phyloP scores from a whole-genome alignment of 139 green algal species.

The Closterium sp. region DNA sequence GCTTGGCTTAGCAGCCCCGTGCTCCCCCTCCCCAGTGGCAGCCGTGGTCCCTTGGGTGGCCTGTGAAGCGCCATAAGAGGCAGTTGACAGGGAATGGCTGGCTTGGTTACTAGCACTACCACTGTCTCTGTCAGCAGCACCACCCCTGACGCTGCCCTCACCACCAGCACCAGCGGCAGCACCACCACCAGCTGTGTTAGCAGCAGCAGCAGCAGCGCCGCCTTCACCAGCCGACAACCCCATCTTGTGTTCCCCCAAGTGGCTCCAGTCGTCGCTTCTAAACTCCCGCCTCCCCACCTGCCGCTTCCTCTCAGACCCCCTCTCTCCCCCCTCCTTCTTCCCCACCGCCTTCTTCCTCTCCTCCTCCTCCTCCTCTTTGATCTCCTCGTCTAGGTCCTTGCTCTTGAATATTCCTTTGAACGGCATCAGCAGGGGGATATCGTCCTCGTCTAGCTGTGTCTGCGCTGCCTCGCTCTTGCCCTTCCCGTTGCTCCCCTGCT shows the following conservation, averaged over 20 bases:
- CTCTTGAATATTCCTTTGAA: not conserved
- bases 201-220: not conserved
- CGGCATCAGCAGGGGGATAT: not conserved
- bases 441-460: not conserved
- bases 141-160: too few species aligned
- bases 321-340: too few species aligned
- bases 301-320: not conserved
- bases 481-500: not conserved
- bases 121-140: not conserved
- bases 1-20: not conserved
- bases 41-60: not conserved
- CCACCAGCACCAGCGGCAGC: too few species aligned
- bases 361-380: not conserved
- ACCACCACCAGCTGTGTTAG: too few species aligned
- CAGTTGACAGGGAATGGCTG: not conserved
- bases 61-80: not conserved
- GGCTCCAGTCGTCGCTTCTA: not conserved
- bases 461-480: not conserved
- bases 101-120: not conserved
- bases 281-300: not conserved
- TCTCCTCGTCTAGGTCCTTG: conserved; percentile 1
- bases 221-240: not conserved
- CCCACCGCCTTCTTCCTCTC: not conserved
- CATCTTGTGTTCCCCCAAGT: not conserved
- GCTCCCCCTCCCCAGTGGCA: not conserved